A percentile compares a stretch with the other conserved stretches of the same genome.
Evolutionary conservation across 2,329 filamentous ascomycete species (phyloP).

Genomic region (Emmonsiellopsis sp.): DNA sequence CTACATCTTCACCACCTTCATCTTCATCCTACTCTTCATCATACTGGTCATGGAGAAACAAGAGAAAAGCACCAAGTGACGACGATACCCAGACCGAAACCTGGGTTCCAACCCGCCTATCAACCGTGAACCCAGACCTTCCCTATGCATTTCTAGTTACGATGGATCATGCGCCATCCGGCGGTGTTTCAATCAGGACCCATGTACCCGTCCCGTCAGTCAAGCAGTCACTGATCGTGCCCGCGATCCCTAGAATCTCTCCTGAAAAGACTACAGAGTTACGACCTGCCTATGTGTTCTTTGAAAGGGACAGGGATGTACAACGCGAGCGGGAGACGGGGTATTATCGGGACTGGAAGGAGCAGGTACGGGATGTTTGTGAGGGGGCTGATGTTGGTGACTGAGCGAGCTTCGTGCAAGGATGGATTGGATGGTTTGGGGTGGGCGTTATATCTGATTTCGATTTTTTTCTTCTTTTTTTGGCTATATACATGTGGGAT

Average conservation of each 20-base stretch:
- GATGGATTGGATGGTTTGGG: not conserved
- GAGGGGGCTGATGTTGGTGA: constrained; percentile 22
- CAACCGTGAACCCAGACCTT: constrained; percentile 2
- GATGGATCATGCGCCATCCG: constrained; percentile 2
- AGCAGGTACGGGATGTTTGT: constrained; percentile 28
- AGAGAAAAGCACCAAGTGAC: not conserved
- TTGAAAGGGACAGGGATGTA: constrained; percentile 28
- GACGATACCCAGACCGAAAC: not conserved
- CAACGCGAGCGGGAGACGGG: constrained; percentile 25
- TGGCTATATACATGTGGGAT: not conserved
- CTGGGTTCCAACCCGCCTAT: constrained; percentile 8
- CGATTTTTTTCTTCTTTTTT: not conserved
- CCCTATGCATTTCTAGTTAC: constrained; percentile 8
- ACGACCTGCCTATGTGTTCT: constrained; percentile 31
- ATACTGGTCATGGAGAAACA: not conserved
- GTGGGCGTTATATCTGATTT: not conserved
- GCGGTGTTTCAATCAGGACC: constrained; percentile 2
- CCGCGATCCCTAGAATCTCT: not conserved
- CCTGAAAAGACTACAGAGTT: constrained; percentile 6
- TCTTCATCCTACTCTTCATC: not conserved
- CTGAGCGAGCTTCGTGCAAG: constrained; percentile 3
- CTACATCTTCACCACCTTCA: not conserved
- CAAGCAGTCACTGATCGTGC: constrained; percentile 9
- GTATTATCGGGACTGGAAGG: constrained; percentile 30
- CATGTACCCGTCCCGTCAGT: constrained; percentile 5